Base-by-base conservation (phyloP, 306 rosid species). In the Vigna radiata region DNA sequence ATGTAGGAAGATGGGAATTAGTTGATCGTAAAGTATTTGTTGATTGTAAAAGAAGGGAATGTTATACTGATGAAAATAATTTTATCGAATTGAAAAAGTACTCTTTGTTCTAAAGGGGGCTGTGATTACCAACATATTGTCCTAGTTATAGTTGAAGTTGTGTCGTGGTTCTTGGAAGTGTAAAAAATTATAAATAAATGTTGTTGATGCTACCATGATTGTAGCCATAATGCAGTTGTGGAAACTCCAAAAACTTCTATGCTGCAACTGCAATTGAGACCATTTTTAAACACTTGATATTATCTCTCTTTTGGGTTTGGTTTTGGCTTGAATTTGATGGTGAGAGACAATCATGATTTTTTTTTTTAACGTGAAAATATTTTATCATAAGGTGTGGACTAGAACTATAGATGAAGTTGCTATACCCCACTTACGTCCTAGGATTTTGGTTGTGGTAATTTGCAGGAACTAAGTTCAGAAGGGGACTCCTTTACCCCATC, bases 381-480 rank as follows among this genome's bases (percentile, higher is more conserved):
- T 12, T 21, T 74, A 58, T n/a, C 14, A 13, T 21, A 8, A 1
- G 18, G 10, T 10, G 15, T 5, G 7, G 9, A 10, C 16, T 3
- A 14, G 21, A 23, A 6, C 55, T 36, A 36, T 47, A 29, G 71
- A 61, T 65, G 55, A 56, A 72, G 73, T 67, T 61, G 43, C 29
- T 44, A 16, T 5, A 53, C n/a, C 14, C 14, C 4, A 25, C 16
- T 54, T 54, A 25, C 29, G 11, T 50, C 31, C 21, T 58, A 9
- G 15, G 48, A 48, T 23, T 72, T 77, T 68, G 68, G 19, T 36
- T 81, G 25, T 64, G 43, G 60, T 78, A 69, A 43, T 56, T 72
- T 82, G 86, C 89, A 94, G 98, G 98, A 91, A 75, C 70, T 94
- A 65, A 91, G 93, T 69, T 80, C 89, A 17, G 88, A 86, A 67